Evolutionary conservation across 2,329 filamentous ascomycete genomes (phyloP).

Genomic region (Paecilomyces formosus): DNA sequence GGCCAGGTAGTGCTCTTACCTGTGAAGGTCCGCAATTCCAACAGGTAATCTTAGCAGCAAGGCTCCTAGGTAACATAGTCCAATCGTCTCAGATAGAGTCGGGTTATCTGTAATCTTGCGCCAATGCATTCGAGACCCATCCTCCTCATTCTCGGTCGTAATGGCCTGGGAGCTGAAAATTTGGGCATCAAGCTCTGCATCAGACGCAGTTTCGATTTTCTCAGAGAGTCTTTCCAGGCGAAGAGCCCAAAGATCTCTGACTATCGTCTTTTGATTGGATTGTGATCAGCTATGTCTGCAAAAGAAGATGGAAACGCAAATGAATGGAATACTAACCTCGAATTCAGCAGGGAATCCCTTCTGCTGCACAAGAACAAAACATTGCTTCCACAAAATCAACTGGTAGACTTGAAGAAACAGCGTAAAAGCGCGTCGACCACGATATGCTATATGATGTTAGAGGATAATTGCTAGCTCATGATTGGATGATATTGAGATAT

Average conservation of each 20-base stretch:
- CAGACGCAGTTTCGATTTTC: constrained; percentile 32
- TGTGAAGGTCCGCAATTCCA: constrained; percentile 63
- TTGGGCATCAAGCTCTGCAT: constrained; percentile 33
- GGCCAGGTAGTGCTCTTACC: constrained; percentile 18
- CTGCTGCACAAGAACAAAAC: constrained; percentile 61
- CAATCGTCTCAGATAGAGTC: constrained; percentile 65
- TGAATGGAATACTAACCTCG: constrained; percentile 45
- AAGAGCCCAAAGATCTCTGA: constrained; percentile 79
- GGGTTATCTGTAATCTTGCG: constrained; percentile 44
- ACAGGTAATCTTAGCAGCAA: constrained; percentile 69
- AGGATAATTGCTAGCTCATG: not conserved
- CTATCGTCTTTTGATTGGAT: constrained; percentile 42
- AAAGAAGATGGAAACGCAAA: not conserved
- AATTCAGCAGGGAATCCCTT: constrained; percentile 64
- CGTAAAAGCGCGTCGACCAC: constrained; percentile 62
- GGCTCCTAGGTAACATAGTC: constrained; percentile 71
- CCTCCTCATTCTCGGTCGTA: constrained; percentile 36
- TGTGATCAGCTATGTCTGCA: constrained; percentile 5
- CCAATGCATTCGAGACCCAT: constrained; percentile 25
- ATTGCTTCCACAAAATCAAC: constrained; percentile 74
- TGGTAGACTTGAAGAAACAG: constrained; percentile 82
- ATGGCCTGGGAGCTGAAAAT: constrained; percentile 55
- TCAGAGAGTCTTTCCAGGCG: constrained; percentile 54
- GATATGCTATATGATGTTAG: constrained; percentile 43
- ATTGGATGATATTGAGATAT: not conserved